Percentiles rank a stretch among this genome's conserved stretches.
Evolutionary conservation across 2,329 filamentous ascomycete species (phyloP).

Genomic region (Fusarium heterosporum): DNA sequence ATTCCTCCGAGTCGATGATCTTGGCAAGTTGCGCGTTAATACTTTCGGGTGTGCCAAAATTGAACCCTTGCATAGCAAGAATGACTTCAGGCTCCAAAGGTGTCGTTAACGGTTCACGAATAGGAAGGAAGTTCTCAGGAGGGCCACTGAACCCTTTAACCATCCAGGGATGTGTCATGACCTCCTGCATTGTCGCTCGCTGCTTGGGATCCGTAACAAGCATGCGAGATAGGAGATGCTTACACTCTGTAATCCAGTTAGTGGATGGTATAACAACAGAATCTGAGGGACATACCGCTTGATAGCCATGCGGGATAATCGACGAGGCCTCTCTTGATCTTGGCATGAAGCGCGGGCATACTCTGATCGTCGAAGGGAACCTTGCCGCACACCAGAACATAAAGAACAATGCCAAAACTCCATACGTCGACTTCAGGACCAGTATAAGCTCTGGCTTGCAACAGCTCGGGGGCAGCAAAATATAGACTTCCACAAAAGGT

Average conservation of each 20-base stretch:
- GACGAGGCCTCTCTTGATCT: conserved; percentile 97
- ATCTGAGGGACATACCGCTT: conserved; percentile 70
- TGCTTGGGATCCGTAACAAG: conserved; percentile 92
- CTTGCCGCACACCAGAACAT: conserved; percentile 96
- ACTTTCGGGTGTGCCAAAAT: conserved; percentile 88
- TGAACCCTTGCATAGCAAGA: conserved; percentile 96
- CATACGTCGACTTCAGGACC: conserved; percentile 97
- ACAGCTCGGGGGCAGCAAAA: conserved; percentile 93
- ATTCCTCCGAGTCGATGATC: conserved; percentile 93
- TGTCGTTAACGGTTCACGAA: conserved; percentile 84
- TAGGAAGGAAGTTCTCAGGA: conserved; percentile 89
- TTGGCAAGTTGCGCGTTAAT: conserved; percentile 86
- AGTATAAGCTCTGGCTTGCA: conserved; percentile 94
- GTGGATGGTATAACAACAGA: conserved; percentile 29
- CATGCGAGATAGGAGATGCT: conserved; percentile 92
- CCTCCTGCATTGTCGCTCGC: conserved; percentile 87
- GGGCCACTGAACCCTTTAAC: conserved; percentile 87
- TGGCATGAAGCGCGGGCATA: conserved; percentile 97
- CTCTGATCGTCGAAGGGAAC: conserved; percentile 99
- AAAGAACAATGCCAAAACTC: conserved; percentile 98
- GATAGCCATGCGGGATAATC: conserved; percentile 97
- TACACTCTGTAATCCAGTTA: conserved; percentile 78
- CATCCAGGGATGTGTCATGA: conserved; percentile 97
- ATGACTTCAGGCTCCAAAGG: conserved; percentile 87
- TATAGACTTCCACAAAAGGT: conserved; percentile 98